These are phyloP conservation scores for Sporisorium iseilematis-ciliati DNA, from an alignment of 1,284 basidiomycete species.

Conservation along the genomic window DNA sequence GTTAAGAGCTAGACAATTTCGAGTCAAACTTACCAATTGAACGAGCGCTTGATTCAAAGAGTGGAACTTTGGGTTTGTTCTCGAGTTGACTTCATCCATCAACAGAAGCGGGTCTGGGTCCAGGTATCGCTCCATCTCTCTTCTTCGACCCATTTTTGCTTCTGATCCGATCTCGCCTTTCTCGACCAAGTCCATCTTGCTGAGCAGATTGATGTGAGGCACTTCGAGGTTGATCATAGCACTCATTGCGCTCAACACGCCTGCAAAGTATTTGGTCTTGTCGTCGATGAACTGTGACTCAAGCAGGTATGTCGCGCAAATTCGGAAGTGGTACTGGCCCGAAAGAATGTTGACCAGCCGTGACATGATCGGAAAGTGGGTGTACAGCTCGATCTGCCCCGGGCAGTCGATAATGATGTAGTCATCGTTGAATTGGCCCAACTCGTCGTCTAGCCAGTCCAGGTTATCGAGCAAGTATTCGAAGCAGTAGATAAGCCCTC, in stretches of 20 bases:
- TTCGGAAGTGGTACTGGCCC: constrained; percentile 62
- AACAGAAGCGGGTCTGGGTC: constrained; percentile 96
- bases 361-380: constrained; percentile 95
- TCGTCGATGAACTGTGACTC: constrained; percentile 85
- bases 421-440: constrained; percentile 91
- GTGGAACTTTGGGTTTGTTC: constrained; percentile 87
- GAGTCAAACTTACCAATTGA: constrained; percentile 76
- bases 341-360: constrained; percentile 79
- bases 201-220: constrained; percentile 97
- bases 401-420: constrained; percentile 99
- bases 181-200: constrained; percentile 95
- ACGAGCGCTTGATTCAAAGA: constrained; percentile 94
- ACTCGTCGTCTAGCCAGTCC: constrained; percentile 98
- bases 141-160: constrained; percentile 47
- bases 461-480: constrained; percentile 97
- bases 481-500: constrained; percentile 97
- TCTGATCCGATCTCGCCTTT: constrained; percentile 76
- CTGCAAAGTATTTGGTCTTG: constrained; percentile 97
- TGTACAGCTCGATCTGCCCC: constrained; percentile 98
- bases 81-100: constrained; percentile 76
- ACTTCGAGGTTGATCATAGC: constrained; percentile 98
- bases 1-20: neutral
- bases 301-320: constrained; percentile 79
- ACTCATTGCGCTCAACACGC: constrained; percentile 97
- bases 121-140: constrained; percentile 80